A percentile compares a stretch with the other conserved stretches of the same genome.
Conservation (phyloP, 208 protist genomes). For the Trypanosoma lewisi region DNA sequence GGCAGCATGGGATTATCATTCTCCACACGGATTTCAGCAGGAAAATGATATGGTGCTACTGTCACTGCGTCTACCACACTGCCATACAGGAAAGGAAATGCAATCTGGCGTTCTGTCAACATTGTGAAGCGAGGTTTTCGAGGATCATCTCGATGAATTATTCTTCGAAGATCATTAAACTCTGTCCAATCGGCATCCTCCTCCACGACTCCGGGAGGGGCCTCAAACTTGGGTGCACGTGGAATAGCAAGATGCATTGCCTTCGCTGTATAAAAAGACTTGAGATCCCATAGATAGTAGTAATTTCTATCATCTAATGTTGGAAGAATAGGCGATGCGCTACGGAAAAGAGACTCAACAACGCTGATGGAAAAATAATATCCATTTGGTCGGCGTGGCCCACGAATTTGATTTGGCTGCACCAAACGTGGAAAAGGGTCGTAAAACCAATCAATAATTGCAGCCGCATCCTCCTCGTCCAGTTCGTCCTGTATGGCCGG, state of each 20-base stretch:
- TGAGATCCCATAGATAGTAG: slow-evolving; percentile 99
- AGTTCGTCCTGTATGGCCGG: slow-evolving; percentile 97
- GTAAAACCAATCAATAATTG: slow-evolving; percentile 99
- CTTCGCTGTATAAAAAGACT: slow-evolving; percentile 99
- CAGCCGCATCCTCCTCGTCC: slow-evolving; percentile 97
- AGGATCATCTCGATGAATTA: slow-evolving; percentile 98
- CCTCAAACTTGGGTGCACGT: slow-evolving; percentile 98
- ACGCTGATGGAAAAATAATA: slow-evolving; percentile 93
- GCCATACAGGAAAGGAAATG: slow-evolving; percentile 99
- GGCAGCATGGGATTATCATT: slow-evolving; percentile 96
- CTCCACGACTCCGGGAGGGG: slow-evolving; percentile 37
- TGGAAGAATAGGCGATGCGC: slow-evolving; percentile 96
- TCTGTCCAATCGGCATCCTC: slow-evolving; percentile 99
- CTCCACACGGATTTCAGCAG: slow-evolving; percentile 89
- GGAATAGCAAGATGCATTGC: slow-evolving; percentile 99
- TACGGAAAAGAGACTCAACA: slow-evolving; percentile 90
- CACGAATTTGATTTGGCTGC: slow-evolving; percentile 91
- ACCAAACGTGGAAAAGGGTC: slow-evolving; percentile 94
- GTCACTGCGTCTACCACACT: slow-evolving; percentile 93
- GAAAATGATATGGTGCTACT: slow-evolving; percentile 94
- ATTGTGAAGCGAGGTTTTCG: slow-evolving; percentile 93
- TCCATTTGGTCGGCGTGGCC: slow-evolving; percentile 70
- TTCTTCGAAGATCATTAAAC: slow-evolving; percentile 99
- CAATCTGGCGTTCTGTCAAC: slow-evolving; percentile 99
- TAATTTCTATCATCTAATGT: slow-evolving; percentile 99